These are phyloP conservation scores for Prototheca wickerhamii DNA, from an alignment of 163 green algal genomes.

Conservation along the genomic window DNA sequence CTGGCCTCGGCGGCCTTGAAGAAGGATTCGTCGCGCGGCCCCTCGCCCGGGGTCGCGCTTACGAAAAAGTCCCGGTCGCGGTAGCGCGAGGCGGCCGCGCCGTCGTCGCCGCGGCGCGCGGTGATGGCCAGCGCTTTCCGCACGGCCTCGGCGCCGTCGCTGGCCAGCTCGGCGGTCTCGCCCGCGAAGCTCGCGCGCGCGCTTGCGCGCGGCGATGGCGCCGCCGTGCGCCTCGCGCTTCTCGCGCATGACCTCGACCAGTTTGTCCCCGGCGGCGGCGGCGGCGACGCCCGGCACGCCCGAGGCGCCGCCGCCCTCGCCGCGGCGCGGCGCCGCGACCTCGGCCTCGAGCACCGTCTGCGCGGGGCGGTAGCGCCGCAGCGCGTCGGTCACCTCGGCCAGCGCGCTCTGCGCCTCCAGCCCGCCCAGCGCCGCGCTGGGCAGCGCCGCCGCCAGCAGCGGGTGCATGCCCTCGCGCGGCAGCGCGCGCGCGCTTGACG, in stretches of 20 bases:
- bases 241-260: conserved; percentile 50
- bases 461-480: conserved; percentile 54
- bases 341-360: conserved; percentile 81
- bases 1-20: conserved; percentile 5
- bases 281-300: conserved; percentile 18
- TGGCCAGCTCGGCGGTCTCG: not conserved
- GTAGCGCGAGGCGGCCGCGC: conserved; percentile 1
- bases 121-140: not conserved
- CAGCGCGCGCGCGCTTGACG: conserved; percentile 46
- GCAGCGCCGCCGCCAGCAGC: conserved; percentile 53
- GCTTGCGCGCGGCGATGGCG: conserved; percentile 37
- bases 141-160: too few relatives aligned
- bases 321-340: conserved; percentile 49
- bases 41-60: conserved; percentile 3
- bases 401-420: conserved; percentile 47
- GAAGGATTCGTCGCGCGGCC: conserved; percentile 10
- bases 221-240: conserved; percentile 54
- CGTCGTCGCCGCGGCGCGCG: not conserved
- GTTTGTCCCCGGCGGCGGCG: conserved; percentile 24
- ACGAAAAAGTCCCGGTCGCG: conserved; percentile 30
- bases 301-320: conserved; percentile 29
- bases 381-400: conserved; percentile 51
- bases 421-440: conserved; percentile 25
- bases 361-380: conserved; percentile 65
- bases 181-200: not conserved